phyloP scores from a whole-genome alignment of 2,329 filamentous ascomycete genomes.

The Didymella keratinophila region DNA sequence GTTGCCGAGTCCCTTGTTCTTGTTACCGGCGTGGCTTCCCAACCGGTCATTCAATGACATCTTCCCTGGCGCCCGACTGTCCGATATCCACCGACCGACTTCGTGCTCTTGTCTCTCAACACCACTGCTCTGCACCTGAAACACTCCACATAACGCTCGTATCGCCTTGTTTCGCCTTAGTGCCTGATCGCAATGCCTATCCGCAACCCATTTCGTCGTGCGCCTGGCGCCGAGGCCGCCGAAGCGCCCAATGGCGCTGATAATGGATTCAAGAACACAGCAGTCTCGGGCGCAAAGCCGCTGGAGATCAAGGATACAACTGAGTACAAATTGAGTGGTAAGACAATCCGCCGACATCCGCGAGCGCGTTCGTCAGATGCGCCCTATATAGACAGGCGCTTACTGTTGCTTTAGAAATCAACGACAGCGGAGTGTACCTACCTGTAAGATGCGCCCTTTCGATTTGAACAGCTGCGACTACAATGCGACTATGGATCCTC shows the following conservation, averaged over 20 bases:
- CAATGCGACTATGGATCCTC: slow-evolving; percentile 8
- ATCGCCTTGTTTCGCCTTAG: slow-evolving; percentile 26
- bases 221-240: slow-evolving; percentile 42
- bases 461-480: slow-evolving; percentile 1
- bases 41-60: slow-evolving; percentile 20
- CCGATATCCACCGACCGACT: slow-evolving; percentile 13
- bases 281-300: slow-evolving; percentile 50
- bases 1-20: slow-evolving; percentile 17
- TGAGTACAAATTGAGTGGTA: slow-evolving; percentile 64
- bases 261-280: slow-evolving; percentile 43
- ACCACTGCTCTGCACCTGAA: slow-evolving; percentile 28
- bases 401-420: slow-evolving; percentile 73
- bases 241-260: slow-evolving; percentile 47
- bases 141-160: slow-evolving; percentile 27
- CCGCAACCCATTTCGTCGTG: slow-evolving; percentile 53
- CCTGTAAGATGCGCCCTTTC: slow-evolving; percentile 67
- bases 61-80: slow-evolving; percentile 14
- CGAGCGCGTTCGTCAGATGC: background rate
- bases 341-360: slow-evolving; percentile 28
- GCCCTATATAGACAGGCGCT: slow-evolving; percentile 32
- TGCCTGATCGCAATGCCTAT: slow-evolving; percentile 47
- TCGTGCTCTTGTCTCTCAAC: slow-evolving; percentile 24
- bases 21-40: slow-evolving; percentile 17
- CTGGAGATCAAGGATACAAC: slow-evolving; percentile 55
- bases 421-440: slow-evolving; percentile 93